Conservation (phyloP, 1,284 basidiomycete species). For the Ganoderma leucocontextum region DNA sequence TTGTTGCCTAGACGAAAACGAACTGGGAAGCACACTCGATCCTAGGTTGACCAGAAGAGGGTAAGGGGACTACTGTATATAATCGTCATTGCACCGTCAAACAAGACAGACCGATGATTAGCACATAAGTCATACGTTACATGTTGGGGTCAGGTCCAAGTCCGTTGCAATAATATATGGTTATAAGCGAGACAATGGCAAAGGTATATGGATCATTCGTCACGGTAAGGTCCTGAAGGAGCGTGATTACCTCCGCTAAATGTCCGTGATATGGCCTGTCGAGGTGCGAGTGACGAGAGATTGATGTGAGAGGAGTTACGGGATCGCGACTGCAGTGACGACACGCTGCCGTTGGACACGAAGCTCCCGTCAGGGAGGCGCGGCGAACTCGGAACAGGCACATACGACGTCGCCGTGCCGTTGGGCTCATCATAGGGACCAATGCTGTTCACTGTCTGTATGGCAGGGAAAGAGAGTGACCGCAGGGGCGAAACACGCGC, state of each 20-base stretch:
- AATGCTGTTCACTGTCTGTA: conserved; percentile 28
- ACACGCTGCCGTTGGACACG: conserved; percentile 42
- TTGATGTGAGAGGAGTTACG: conserved; percentile 72
- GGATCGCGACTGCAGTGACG: conserved; percentile 57
- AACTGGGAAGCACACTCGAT: background rate
- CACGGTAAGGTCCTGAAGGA: conserved; percentile 29
- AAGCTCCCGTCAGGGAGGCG: conserved; percentile 42
- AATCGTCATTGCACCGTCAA: background rate
- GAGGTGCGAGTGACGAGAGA: conserved; percentile 57
- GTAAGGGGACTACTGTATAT: background rate
- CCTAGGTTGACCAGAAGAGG: background rate
- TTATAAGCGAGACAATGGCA: conserved; percentile 22
- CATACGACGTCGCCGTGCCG: conserved; percentile 37
- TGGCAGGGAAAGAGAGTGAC: conserved; percentile 38
- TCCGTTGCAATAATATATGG: conserved; percentile 15
- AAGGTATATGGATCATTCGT: conserved; percentile 26
- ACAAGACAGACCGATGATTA: background rate
- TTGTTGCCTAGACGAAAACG: background rate
- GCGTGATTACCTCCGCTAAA: conserved; percentile 38
- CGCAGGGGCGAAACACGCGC: conserved; percentile 39
- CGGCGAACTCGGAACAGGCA: conserved; percentile 44
- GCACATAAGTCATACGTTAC: conserved; percentile 13
- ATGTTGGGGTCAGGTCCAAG: conserved; percentile 9
- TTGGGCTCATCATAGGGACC: conserved; percentile 34
- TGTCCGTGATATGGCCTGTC: conserved; percentile 49